These are phyloP conservation scores for Cladosporium colombiae DNA, from an alignment of 2,329 filamentous ascomycete species.

Conservation along the genomic window DNA sequence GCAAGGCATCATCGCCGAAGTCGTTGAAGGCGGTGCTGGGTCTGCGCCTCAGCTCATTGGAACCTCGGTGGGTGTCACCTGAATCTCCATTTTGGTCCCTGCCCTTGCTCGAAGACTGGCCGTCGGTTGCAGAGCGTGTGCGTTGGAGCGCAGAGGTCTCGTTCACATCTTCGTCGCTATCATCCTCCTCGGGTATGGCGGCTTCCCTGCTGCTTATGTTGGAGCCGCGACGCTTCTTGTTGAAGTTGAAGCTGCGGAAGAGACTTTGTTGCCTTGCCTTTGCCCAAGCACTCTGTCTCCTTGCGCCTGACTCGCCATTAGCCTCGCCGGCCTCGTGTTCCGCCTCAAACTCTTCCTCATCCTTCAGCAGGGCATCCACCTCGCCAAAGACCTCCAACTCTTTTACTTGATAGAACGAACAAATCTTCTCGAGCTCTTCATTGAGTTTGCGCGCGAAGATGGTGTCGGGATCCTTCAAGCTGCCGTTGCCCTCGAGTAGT, in stretches of 20 bases:
- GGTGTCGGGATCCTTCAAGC: slow-evolving; percentile 68
- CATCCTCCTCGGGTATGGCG: slow-evolving; percentile 61
- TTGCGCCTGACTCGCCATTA: slow-evolving; percentile 31
- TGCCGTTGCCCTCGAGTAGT: slow-evolving; percentile 64
- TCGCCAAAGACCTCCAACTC: slow-evolving; percentile 85
- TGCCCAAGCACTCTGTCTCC: slow-evolving; percentile 36
- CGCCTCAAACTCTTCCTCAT: slow-evolving; percentile 69
- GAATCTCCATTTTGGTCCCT: slow-evolving; percentile 28
- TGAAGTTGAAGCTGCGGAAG: slow-evolving; percentile 53
- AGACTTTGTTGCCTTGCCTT: slow-evolving; percentile 48
- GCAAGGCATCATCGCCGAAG: slow-evolving; percentile 73
- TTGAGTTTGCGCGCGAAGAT: slow-evolving; percentile 82
- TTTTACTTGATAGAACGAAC: slow-evolving; percentile 85
- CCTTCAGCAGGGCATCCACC: slow-evolving; percentile 72
- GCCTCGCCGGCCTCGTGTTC: slow-evolving; percentile 44
- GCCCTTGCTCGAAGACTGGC: slow-evolving; percentile 14
- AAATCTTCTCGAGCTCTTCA: slow-evolving; percentile 90
- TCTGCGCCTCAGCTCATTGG: slow-evolving; percentile 56
- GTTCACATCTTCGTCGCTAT: slow-evolving; percentile 65
- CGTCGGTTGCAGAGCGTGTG: slow-evolving; percentile 29
- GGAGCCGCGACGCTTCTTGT: slow-evolving; percentile 46
- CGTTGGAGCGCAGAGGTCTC: slow-evolving; percentile 48
- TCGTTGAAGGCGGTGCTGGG: slow-evolving; percentile 72
- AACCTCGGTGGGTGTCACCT: slow-evolving; percentile 19
- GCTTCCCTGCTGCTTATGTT: slow-evolving; percentile 40